Conservation (phyloP, 2,329 filamentous ascomycete species). For the Xylaria sp. region DNA sequence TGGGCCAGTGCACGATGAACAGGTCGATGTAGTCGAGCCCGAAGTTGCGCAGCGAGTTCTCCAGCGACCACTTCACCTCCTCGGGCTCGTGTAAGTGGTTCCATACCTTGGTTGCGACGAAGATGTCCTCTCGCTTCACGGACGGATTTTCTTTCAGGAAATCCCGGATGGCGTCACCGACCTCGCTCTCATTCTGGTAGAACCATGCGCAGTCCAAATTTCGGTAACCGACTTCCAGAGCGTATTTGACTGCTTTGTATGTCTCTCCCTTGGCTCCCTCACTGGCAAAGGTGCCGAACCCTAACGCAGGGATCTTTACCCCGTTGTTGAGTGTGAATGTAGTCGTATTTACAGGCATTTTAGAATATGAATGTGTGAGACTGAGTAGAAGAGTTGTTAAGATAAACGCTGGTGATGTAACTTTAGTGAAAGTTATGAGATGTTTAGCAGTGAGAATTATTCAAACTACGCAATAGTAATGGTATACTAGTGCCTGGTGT, state of each 20-base stretch:
- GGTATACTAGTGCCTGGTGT: conserved; percentile 5
- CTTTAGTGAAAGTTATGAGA: conserved; percentile 7
- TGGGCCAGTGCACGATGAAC: conserved; percentile 67
- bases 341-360: conserved; percentile 44
- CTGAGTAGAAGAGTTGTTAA: neutral
- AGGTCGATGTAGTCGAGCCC: conserved; percentile 68
- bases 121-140: conserved; percentile 64
- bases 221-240: conserved; percentile 71
- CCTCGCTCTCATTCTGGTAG: conserved; percentile 75
- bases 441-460: neutral
- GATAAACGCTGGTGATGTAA: conserved; percentile 5
- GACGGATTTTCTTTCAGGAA: conserved; percentile 55
- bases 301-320: conserved; percentile 70
- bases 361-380: conserved; percentile 11
- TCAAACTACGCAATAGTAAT: conserved; percentile 8
- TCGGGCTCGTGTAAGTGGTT: conserved; percentile 72
- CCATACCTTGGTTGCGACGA: conserved; percentile 75
- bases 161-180: conserved; percentile 66
- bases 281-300: conserved; percentile 75
- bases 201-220: conserved; percentile 76
- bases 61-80: conserved; percentile 66
- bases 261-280: conserved; percentile 71
- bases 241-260: conserved; percentile 72
- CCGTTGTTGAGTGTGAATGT: conserved; percentile 61
- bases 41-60: conserved; percentile 63